Evolutionary conservation across 768 basidiomycete genomes (phyloP), one percentile per base, ranked within the genome.

Genomic region (Calocybe gangraenosa): DNA sequence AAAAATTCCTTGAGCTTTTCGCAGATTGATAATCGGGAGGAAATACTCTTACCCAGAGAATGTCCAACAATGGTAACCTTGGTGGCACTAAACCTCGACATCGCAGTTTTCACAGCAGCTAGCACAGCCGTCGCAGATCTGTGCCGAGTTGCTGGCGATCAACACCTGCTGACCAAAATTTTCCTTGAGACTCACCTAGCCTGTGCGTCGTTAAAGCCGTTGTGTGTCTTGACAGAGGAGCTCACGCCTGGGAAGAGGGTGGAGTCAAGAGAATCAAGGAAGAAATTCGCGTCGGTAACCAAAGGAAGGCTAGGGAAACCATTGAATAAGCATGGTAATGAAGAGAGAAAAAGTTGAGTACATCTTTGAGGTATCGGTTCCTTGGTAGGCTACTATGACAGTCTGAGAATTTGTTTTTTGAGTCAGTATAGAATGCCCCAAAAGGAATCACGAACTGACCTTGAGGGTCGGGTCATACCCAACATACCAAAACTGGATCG

Each of bases 181-280:
- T 40, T 10, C 15, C 3, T 7, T 15, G 4, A 37, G 10, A 8
- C 14, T 9, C 19, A 79, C 80, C 40, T 47, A 3, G 71, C 65
- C 3, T 82, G 79, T 3, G 63, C 68, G 1, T 54, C 52, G 9
- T 44, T 55, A 49, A 82, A 82, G 1, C 81, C 81, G 21, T 45
- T 48, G 47, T 82, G 80, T 3, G 65, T 68, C 49, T 67, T 10
- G 1, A 81, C 61, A 8, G 52, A 42, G 5, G 70, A 66, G 34
- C 56, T 55, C 5, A 82, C 40, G 2, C 76, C 76, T 0, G 78
- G 78, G 63, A 82, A 82, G 7, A 78, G 65, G 0, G 63, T 52
- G 0, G 70, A 15, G 46, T 73, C 42, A 35, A 76, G 56, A 3
- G 38, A 50, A 2, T 47, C 47, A 44, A 67, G 52, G 48, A 68